phyloP scores from a whole-genome alignment of 768 basidiomycete species.

The Pisolithus albus region DNA sequence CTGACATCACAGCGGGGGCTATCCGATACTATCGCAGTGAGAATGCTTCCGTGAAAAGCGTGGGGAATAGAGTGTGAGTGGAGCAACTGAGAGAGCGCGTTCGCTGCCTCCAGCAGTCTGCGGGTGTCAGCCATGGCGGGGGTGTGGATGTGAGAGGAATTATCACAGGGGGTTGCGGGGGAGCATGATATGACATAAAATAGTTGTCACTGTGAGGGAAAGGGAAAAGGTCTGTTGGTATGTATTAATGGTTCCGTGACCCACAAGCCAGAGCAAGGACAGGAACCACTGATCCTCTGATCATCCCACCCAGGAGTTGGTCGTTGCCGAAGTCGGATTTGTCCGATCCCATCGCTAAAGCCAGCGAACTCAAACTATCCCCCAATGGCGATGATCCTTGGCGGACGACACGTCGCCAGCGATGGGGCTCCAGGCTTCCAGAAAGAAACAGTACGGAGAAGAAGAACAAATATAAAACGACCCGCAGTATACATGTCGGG shows the following conservation, averaged over 20 bases:
- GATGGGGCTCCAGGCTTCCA: conserved; percentile 3
- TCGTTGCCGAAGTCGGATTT: conserved; percentile 21
- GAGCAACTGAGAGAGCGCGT: conserved; percentile 64
- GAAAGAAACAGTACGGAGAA: conserved; percentile 1
- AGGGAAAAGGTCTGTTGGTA: conserved; percentile 36
- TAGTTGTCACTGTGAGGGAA: conserved; percentile 33
- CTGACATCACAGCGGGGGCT: conserved; percentile 59
- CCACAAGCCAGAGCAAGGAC: conserved; percentile 37
- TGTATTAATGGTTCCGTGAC: conserved; percentile 34
- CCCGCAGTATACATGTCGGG: neutral
- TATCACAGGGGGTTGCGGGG: conserved; percentile 16
- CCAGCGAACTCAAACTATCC: conserved; percentile 2
- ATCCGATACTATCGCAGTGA: conserved; percentile 65
- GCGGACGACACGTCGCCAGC: neutral
- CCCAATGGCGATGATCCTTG: neutral
- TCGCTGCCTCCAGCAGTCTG: conserved; percentile 72
- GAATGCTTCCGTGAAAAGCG: conserved; percentile 73
- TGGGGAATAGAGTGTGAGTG: conserved; percentile 55
- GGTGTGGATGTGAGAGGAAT: conserved; percentile 22
- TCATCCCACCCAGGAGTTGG: conserved; percentile 5
- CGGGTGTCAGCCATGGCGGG: conserved; percentile 55
- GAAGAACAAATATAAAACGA: conserved; percentile 6
- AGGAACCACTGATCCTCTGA: conserved; percentile 21
- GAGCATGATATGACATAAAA: conserved; percentile 49
- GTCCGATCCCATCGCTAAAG: conserved; percentile 17